These are phyloP conservation scores for Saxophila tyrrhenica DNA, from an alignment of 495 filamentous ascomycete genomes.

Conservation along the genomic window DNA sequence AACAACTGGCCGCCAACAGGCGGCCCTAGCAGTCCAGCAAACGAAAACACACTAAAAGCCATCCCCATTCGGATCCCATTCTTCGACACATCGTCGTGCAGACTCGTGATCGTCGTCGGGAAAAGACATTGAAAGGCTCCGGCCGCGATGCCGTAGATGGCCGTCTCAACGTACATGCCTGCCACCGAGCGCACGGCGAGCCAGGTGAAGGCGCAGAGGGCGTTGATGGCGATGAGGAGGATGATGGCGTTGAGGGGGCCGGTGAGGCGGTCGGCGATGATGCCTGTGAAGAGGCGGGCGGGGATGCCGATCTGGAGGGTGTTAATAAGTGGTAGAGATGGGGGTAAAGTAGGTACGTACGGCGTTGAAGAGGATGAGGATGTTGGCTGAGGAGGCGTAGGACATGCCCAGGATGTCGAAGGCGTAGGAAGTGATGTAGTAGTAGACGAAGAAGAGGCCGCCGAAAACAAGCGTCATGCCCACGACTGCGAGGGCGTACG, in stretches of 20 bases:
- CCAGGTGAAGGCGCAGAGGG: conserved; percentile 26
- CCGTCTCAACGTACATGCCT: conserved; percentile 24
- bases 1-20: conserved; percentile 38
- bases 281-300: conserved; percentile 26
- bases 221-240: conserved; percentile 19
- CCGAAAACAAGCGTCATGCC: conserved; percentile 28
- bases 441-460: conserved; percentile 30
- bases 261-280: conserved; percentile 29
- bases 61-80: conserved; percentile 29
- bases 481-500: conserved; percentile 25
- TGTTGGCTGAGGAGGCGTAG: conserved; percentile 21
- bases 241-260: conserved; percentile 29
- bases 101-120: conserved; percentile 22
- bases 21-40: conserved; percentile 28
- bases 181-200: conserved; percentile 14
- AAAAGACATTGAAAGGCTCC: conserved; percentile 28
- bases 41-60: conserved; percentile 26
- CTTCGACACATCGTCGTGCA: conserved; percentile 27
- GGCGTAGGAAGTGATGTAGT: conserved; percentile 28
- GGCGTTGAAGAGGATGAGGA: conserved; percentile 30
- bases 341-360: too few relatives aligned
- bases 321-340: too few relatives aligned
- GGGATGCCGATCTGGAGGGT: conserved; percentile 28
- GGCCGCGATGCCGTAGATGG: conserved; percentile 23
- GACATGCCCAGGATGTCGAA: conserved; percentile 20